A percentile compares a stretch with the other conserved stretches of the same genome.
Evolutionary conservation across 2,329 filamentous ascomycete genomes (phyloP).

Genomic region (Colletotrichum sp.): DNA sequence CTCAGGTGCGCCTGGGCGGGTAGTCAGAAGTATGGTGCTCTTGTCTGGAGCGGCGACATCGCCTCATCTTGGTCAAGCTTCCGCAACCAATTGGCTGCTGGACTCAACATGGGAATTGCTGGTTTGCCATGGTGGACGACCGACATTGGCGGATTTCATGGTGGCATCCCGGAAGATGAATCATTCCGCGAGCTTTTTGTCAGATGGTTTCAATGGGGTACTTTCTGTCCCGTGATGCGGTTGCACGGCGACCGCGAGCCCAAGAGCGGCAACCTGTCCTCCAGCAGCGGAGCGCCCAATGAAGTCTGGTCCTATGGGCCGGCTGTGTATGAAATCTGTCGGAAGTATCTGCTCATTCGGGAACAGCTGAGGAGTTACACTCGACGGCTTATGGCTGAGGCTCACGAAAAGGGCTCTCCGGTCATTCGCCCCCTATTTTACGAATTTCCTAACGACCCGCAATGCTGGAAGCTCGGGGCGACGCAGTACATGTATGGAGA

Average conservation of each 20-base stretch:
- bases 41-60: constrained; percentile 73
- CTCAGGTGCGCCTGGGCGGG: constrained; percentile 54
- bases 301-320: background rate
- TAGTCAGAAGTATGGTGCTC: constrained; percentile 66
- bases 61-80: constrained; percentile 66
- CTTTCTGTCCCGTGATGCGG: constrained; percentile 71
- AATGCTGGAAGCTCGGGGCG: background rate
- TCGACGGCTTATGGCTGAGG: background rate
- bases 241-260: constrained; percentile 71
- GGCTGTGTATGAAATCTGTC: background rate
- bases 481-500: background rate
- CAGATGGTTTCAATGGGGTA: constrained; percentile 73
- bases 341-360: background rate
- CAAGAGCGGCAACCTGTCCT: constrained; percentile 18
- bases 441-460: background rate
- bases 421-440: background rate
- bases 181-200: constrained; percentile 67
- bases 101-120: constrained; percentile 67
- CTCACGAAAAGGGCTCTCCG: background rate
- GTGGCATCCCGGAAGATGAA: constrained; percentile 60
- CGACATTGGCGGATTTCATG: constrained; percentile 74
- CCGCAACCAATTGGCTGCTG: constrained; percentile 64
- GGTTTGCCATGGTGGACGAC: constrained; percentile 74
- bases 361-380: background rate
- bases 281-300: background rate